Evolutionary conservation across 176 grass and related monocot genomes (phyloP).

Genomic region (Musa beccarii): DNA sequence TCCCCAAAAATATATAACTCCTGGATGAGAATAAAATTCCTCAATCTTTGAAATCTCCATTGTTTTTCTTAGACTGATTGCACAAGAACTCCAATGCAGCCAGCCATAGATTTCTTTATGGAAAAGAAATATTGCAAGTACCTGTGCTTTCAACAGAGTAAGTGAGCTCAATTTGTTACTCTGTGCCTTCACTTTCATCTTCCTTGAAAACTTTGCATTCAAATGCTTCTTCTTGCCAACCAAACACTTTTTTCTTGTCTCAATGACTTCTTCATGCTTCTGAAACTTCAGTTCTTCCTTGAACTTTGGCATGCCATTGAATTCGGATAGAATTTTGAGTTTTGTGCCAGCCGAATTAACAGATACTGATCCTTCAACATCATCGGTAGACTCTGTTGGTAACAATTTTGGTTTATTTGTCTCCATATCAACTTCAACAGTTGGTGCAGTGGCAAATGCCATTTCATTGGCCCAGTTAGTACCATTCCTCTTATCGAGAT

Average conservation of each 20-base stretch:
- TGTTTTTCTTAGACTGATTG: background rate
- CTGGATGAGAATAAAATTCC: background rate
- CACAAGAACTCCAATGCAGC: background rate
- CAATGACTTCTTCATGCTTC: background rate
- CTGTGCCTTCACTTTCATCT: slow-evolving; percentile 8
- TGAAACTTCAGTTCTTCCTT: background rate
- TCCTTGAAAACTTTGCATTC: background rate
- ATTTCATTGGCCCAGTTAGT: slow-evolving; percentile 25
- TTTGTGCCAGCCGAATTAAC: slow-evolving; percentile 31
- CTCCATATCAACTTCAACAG: background rate
- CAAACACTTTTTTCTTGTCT: background rate
- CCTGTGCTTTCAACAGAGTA: slow-evolving; percentile 1
- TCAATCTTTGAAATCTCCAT: background rate
- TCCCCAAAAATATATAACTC: no score
- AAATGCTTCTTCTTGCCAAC: slow-evolving; percentile 12
- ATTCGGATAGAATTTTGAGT: slow-evolving; percentile 28
- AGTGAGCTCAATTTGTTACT: slow-evolving; percentile 7
- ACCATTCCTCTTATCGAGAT: slow-evolving; percentile 28
- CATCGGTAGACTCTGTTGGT: slow-evolving; percentile 1
- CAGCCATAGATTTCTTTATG: background rate
- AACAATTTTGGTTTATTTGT: slow-evolving; percentile 2
- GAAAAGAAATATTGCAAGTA: background rate
- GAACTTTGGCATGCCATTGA: background rate
- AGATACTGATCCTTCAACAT: slow-evolving; percentile 10
- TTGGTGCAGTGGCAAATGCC: background rate